Conservation (phyloP, 257 asterid species). For the Vinca minor region DNA sequence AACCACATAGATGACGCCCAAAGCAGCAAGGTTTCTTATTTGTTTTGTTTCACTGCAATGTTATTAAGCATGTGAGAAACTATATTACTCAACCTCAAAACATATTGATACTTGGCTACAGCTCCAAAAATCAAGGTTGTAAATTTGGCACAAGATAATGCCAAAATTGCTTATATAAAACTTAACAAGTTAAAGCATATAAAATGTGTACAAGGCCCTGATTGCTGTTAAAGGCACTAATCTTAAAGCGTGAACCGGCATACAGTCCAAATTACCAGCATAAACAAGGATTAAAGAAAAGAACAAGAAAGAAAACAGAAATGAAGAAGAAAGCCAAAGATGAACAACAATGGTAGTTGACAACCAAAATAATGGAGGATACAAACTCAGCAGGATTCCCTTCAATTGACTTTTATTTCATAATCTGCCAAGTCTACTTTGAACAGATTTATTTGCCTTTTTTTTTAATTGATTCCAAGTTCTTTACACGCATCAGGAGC, state of each 20-base stretch:
- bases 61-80: conserved; percentile 15
- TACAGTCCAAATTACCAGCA: neutral
- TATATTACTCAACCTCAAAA: neutral
- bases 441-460: neutral
- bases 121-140: neutral
- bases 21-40: conserved; percentile 62
- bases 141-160: neutral
- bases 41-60: conserved; percentile 81
- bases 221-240: neutral
- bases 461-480: neutral
- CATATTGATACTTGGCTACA: neutral
- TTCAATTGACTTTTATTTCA: neutral
- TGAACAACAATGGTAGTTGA: neutral
- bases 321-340: neutral
- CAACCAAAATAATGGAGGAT: neutral
- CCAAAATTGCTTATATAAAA: neutral
- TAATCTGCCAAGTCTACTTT: neutral
- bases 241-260: neutral
- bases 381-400: neutral
- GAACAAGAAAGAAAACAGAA: neutral
- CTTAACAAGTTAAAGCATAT: neutral
- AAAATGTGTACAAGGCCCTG: neutral
- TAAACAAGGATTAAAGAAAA: neutral
- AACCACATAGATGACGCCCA: conserved; percentile 70
- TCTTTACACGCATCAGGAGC: neutral